Conservation (phyloP, 768 basidiomycete species). For the Termitomyces heimii region DNA sequence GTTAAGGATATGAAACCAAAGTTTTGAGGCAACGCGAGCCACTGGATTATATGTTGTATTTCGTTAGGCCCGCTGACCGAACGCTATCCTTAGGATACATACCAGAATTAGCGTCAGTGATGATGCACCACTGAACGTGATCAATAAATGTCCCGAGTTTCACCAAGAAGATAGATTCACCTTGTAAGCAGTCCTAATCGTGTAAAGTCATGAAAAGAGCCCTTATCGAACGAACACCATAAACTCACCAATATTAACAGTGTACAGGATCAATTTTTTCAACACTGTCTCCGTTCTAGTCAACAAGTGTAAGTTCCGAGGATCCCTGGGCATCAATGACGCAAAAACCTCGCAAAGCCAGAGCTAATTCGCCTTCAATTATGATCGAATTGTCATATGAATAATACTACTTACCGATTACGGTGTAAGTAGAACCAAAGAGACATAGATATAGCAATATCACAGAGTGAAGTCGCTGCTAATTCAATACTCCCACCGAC, state of each 20-base stretch:
- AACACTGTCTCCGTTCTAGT: slow-evolving; percentile 6
- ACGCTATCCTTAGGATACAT: too few species aligned
- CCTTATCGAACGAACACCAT: not conserved
- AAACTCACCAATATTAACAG: slow-evolving; percentile 6
- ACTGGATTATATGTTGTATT: not conserved
- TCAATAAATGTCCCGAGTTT: not conserved
- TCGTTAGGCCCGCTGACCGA: too few species aligned
- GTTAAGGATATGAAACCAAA: slow-evolving; percentile 10
- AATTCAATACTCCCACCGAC: slow-evolving; percentile 9
- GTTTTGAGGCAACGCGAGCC: slow-evolving; percentile 7
- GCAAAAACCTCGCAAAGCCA: slow-evolving; percentile 5
- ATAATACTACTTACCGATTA: not conserved
- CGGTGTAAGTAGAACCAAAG: slow-evolving; percentile 5
- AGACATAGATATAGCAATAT: slow-evolving; percentile 7
- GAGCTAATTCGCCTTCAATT: not conserved
- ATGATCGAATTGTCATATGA: not conserved
- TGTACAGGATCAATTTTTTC: slow-evolving; percentile 8
- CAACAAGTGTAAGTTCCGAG: not conserved
- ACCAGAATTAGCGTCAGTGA: slow-evolving; percentile 8
- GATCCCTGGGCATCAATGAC: too few species aligned
- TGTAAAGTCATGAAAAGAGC: not conserved
- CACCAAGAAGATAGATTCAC: not conserved
- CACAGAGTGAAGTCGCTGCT: slow-evolving; percentile 8
- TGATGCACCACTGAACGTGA: slow-evolving; percentile 1
- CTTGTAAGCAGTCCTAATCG: slow-evolving; percentile 5